Evolutionary conservation across 176 grass and related monocot genomes (phyloP).

Genomic region (Themeda triandra): DNA sequence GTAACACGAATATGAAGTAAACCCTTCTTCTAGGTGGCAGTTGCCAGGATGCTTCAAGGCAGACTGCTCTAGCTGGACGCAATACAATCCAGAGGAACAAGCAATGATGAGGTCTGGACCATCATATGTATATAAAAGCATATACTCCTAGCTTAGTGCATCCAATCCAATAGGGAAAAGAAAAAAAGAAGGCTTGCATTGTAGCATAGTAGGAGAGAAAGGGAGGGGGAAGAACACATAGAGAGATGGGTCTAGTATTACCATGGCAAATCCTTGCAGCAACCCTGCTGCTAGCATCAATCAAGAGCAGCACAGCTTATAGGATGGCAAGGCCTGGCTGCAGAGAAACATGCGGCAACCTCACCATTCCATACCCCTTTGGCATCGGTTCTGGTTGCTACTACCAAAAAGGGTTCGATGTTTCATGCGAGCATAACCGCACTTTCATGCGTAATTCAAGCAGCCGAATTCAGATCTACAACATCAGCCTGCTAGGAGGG

Average conservation of each 20-base stretch:
- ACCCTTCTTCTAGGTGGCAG: no score
- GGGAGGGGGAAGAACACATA: background rate
- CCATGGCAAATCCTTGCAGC: background rate
- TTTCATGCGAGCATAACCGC: slow-evolving; percentile 26
- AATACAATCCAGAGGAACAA: no score
- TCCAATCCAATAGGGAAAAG: no score
- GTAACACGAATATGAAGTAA: no score
- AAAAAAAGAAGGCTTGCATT: no score
- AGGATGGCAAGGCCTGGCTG: slow-evolving; percentile 31
- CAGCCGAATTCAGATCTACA: slow-evolving; percentile 8
- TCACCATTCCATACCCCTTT: slow-evolving; percentile 38
- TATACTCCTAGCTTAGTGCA: no score
- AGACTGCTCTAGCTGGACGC: no score
- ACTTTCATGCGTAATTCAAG: slow-evolving; percentile 16
- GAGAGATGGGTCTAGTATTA: slow-evolving; percentile 10
- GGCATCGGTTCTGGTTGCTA: slow-evolving; percentile 35
- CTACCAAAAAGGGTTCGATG: background rate
- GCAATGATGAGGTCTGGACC: no score
- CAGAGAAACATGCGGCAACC: slow-evolving; percentile 25
- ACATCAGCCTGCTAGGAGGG: slow-evolving; percentile 9
- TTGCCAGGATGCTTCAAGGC: no score
- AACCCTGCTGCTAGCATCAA: slow-evolving; percentile 22
- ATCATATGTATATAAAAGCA: no score
- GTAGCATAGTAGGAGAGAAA: no score
- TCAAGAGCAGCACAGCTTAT: background rate